Conservation (phyloP, 768 basidiomycete species). For the Russula earlei region DNA sequence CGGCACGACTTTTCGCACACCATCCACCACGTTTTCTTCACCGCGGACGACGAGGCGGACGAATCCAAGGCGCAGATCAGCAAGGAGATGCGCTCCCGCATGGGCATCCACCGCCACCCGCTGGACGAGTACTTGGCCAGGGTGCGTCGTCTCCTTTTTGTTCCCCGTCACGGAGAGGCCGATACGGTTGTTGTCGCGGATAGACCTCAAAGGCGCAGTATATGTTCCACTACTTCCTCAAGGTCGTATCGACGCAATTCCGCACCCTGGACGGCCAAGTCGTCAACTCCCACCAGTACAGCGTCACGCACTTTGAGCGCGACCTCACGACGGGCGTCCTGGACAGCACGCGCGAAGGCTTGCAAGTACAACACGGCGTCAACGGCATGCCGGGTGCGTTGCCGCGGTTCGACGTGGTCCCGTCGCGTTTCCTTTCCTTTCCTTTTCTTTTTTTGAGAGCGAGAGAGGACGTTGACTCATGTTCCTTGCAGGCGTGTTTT, state of each 20-base stretch:
- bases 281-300: slow-evolving; percentile 91
- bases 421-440: too few relatives aligned
- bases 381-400: slow-evolving; percentile 56
- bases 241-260: slow-evolving; percentile 96
- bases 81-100: slow-evolving; percentile 52
- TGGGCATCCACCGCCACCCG: slow-evolving; percentile 71
- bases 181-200: neutral
- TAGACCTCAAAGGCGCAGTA: slow-evolving; percentile 74
- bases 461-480: too few relatives aligned
- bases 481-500: slow-evolving; percentile 54
- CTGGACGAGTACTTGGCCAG: slow-evolving; percentile 56
- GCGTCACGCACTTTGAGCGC: slow-evolving; percentile 92
- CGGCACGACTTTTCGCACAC: slow-evolving; percentile 91
- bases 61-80: slow-evolving; percentile 52
- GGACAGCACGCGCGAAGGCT: slow-evolving; percentile 52
- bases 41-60: slow-evolving; percentile 76
- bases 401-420: too few relatives aligned
- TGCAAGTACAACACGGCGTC: slow-evolving; percentile 66
- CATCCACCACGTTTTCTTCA: slow-evolving; percentile 75
- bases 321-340: slow-evolving; percentile 59
- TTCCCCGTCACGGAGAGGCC: neutral
- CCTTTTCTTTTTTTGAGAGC: too few relatives aligned
- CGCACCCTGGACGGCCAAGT: slow-evolving; percentile 65
- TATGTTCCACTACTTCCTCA: slow-evolving; percentile 99
- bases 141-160: slow-evolving; percentile 29